A percentile compares a stretch with the other conserved stretches of the same genome.
Evolutionary conservation across 1,139 yeast genomes (phyloP).

Genomic region (Protomyces macrosporus): DNA sequence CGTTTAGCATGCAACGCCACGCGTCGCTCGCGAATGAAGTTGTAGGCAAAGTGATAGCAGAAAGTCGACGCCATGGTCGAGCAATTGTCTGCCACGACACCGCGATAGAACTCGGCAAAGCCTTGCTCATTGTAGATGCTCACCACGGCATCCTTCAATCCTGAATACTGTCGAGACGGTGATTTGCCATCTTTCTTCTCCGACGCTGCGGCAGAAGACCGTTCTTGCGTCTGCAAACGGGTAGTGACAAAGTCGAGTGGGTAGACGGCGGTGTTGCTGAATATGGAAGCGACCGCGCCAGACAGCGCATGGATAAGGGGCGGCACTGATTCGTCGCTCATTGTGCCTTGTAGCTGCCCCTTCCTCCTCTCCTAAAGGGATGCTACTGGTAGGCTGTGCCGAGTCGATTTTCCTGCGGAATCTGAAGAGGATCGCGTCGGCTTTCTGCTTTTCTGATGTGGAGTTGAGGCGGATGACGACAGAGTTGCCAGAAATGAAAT

Average conservation of each 20-base stretch:
- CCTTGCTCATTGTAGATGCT: slow-evolving; percentile 19
- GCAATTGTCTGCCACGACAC: slow-evolving; percentile 16
- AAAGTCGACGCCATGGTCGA: slow-evolving; percentile 24
- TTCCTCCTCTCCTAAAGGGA: too few relatives aligned
- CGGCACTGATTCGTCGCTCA: slow-evolving; percentile 35
- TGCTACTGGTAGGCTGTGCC: too few relatives aligned
- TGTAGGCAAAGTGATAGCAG: slow-evolving; percentile 23
- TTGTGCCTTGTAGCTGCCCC: background rate
- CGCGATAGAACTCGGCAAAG: slow-evolving; percentile 9
- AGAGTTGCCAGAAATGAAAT: too few relatives aligned
- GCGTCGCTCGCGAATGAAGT: slow-evolving; percentile 8
- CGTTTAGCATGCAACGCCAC: slow-evolving; percentile 1
- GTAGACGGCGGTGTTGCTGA: slow-evolving; percentile 77
- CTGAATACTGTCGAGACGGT: slow-evolving; percentile 8
- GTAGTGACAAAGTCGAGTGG: slow-evolving; percentile 61
- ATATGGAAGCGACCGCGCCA: slow-evolving; percentile 77
- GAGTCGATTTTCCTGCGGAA: too few relatives aligned
- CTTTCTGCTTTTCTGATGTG: too few relatives aligned
- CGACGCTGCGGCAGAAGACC: slow-evolving; percentile 34
- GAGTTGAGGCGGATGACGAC: too few relatives aligned
- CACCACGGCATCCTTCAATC: slow-evolving; percentile 13
- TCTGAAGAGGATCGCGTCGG: too few relatives aligned
- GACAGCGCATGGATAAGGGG: slow-evolving; percentile 71
- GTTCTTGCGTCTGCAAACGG: slow-evolving; percentile 33
- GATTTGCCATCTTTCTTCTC: slow-evolving; percentile 45